Percentiles rank a stretch among this genome's conserved stretches.
Conservation (phyloP, 345 rosid species). For the Populus pruinosa region DNA sequence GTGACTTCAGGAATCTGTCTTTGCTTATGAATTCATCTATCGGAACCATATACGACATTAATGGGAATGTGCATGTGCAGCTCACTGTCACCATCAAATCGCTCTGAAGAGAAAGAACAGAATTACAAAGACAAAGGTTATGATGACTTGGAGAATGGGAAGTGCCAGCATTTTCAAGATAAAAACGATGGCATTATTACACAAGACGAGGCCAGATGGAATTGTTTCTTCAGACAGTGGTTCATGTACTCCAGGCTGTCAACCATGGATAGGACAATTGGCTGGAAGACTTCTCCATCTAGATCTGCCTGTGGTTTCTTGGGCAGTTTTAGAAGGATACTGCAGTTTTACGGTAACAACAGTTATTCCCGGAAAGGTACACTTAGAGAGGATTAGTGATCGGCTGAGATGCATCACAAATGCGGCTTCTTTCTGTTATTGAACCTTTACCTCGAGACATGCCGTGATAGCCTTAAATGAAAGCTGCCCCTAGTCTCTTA, state of each 20-base stretch:
- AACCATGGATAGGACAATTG: constrained; percentile 19
- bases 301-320: constrained; percentile 29
- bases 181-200: constrained; percentile 7
- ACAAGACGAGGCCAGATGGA: constrained; percentile 9
- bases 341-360: constrained; percentile 35
- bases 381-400: constrained; percentile 15
- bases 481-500: background rate
- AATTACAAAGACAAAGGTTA: constrained; percentile 11
- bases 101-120: constrained; percentile 10
- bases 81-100: constrained; percentile 19
- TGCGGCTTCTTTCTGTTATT: background rate
- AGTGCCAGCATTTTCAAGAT: background rate
- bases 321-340: constrained; percentile 35
- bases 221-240: constrained; percentile 35
- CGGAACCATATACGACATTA: background rate
- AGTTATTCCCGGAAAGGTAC: constrained; percentile 19
- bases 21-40: background rate
- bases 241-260: constrained; percentile 38
- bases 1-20: no score
- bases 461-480: background rate
- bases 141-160: constrained; percentile 26
- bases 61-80: constrained; percentile 34
- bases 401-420: background rate
- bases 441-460: background rate
- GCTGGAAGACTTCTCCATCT: constrained; percentile 17